Base-by-base conservation (phyloP, 2,329 filamentous ascomycete genomes). In the Samsoniella hepiali region DNA sequence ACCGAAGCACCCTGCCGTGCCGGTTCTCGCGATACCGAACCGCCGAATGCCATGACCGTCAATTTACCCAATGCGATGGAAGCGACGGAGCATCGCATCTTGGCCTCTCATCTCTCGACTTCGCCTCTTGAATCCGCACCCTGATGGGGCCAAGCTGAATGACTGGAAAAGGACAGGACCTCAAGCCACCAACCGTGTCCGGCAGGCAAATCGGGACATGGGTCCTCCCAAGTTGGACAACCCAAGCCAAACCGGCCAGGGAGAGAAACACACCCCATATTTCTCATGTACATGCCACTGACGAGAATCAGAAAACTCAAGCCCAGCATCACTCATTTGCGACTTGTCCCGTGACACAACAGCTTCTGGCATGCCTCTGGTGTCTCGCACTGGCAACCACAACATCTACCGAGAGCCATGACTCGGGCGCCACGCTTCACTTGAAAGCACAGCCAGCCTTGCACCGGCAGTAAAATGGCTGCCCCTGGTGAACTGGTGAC, bases 181-280 rank as follows among this genome's bases (percentile, higher is more conserved):
- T 38, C 44, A 49, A 58, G 44, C 44, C 57, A 59, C 56, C 42
- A 17, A 58, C 44, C 10, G 8, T 29, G 38, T 22, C 56, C 56
- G 56, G 56, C 56, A 58, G 56, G 56, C 56, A 58, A 58, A 38
- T 58, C 22, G 13, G 17, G 42, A 49, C 42, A 38, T 58, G 31
- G 56, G 42, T 5, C 15, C 32, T 17, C 56, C 32, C 13, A 58
- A 56, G 27, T 31, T 17, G 53, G 50, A 38, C 17, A 54, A 15
- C 5, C n/a, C 50, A 54, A n/a, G 17, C 50, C n/a, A 38, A 17
- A 42, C 27, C 36, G 42, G 32, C 13, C 27, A 13, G 44, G 27
- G 27, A 44, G 13, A 17, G 13, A 17, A 54, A n/a, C 22, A 17
- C 50, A 36, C 31, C 15, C 10, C 29, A 36, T 34, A 22, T 17